These are phyloP conservation scores for Gardenia jasminoides DNA, from an alignment of 257 asterid species.

Conservation along the genomic window DNA sequence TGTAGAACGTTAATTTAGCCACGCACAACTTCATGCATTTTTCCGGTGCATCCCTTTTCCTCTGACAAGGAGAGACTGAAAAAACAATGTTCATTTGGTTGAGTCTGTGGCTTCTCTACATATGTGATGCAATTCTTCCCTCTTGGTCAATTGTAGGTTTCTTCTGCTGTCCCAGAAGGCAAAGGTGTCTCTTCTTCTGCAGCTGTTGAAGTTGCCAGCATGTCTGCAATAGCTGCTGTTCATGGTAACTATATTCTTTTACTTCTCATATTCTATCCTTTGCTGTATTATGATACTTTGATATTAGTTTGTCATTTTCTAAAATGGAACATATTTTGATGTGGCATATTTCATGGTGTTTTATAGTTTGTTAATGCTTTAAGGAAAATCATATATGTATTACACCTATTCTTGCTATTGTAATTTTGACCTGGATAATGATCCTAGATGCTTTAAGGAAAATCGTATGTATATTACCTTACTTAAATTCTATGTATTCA, in stretches of 20 bases:
- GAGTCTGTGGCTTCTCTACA: background rate
- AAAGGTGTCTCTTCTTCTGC: conserved; percentile 99
- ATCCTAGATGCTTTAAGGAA: background rate
- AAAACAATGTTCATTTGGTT: background rate
- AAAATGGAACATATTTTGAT: background rate
- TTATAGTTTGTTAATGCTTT: background rate
- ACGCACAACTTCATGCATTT: background rate
- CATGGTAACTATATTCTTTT: conserved; percentile 50
- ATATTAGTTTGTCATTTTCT: background rate
- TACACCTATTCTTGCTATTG: background rate
- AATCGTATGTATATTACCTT: background rate
- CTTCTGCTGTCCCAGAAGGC: conserved; percentile 99
- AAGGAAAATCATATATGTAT: background rate
- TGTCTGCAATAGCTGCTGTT: conserved; percentile 93
- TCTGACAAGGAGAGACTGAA: background rate
- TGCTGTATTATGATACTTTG: background rate
- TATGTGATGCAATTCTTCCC: background rate
- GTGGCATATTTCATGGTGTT: background rate
- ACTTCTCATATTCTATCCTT: background rate
- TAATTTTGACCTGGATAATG: background rate
- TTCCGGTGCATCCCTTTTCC: background rate
- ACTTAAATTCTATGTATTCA: background rate
- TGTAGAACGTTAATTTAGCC: background rate
- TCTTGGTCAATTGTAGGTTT: conserved; percentile 52
- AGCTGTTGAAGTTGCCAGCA: conserved; percentile 93